A percentile compares a stretch with the other conserved stretches of the same genome.
Conservation (phyloP, 306 rosid genomes). For the Lathyrus sativus region DNA sequence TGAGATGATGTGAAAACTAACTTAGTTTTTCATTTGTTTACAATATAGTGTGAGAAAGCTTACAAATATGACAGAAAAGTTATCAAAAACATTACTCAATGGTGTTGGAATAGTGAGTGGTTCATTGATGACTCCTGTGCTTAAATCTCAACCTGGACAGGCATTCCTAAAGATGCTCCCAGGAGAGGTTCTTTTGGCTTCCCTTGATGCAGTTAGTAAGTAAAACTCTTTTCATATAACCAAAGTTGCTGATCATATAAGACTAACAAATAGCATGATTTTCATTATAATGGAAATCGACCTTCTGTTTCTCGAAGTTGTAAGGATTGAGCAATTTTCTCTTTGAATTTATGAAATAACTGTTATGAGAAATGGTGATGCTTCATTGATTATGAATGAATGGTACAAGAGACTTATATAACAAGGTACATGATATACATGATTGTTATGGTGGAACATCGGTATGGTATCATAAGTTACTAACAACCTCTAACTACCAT, state of each 20-base stretch:
- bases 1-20: slow-evolving; percentile 4
- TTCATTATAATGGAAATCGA: no score
- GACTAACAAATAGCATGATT: no score
- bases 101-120: slow-evolving; percentile 85
- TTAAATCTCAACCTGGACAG: slow-evolving; percentile 79
- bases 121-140: slow-evolving; percentile 71
- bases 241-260: background rate
- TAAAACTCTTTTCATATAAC: slow-evolving; percentile 21
- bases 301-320: no score
- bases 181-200: slow-evolving; percentile 85
- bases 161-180: slow-evolving; percentile 75
- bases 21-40: slow-evolving; percentile 20
- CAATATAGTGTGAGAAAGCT: slow-evolving; percentile 62
- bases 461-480: no score
- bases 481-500: no score
- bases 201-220: slow-evolving; percentile 97
- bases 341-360: no score
- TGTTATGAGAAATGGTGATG: no score
- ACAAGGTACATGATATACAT: no score
- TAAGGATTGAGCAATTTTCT: no score
- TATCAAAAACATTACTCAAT: slow-evolving; percentile 77
- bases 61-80: slow-evolving; percentile 70
- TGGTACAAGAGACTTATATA: no score
- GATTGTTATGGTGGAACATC: no score
- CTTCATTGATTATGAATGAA: no score